Evolutionary conservation across 2,329 filamentous ascomycete genomes (phyloP).

Genomic region (Epichloe sp.): DNA sequence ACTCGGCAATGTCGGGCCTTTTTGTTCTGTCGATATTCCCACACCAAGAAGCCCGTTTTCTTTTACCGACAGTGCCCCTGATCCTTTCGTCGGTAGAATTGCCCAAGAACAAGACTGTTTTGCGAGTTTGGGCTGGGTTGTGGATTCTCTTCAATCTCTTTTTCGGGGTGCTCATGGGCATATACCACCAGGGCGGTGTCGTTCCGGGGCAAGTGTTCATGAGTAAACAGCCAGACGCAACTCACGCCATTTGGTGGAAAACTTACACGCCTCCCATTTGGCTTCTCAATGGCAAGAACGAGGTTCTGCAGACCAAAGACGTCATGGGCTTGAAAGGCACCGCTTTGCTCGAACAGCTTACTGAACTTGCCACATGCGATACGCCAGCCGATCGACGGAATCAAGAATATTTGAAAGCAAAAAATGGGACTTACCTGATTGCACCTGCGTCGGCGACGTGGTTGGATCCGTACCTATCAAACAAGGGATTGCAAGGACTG

Average conservation of each 20-base stretch:
- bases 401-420: slow-evolving; percentile 44
- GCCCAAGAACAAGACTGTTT: slow-evolving; percentile 37
- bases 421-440: slow-evolving; percentile 55
- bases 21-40: slow-evolving; percentile 59
- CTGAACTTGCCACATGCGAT: slow-evolving; percentile 48
- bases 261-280: slow-evolving; percentile 73
- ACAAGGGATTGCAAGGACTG: slow-evolving; percentile 46
- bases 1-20: slow-evolving; percentile 61
- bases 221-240: slow-evolving; percentile 54
- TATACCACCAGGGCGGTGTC: slow-evolving; percentile 69
- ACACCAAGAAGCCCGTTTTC: slow-evolving; percentile 69
- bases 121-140: slow-evolving; percentile 40
- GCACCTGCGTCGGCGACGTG: slow-evolving; percentile 60
- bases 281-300: slow-evolving; percentile 65
- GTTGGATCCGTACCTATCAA: slow-evolving; percentile 48
- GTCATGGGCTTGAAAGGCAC: slow-evolving; percentile 59
- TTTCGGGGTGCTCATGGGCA: slow-evolving; percentile 62
- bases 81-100: slow-evolving; percentile 60
- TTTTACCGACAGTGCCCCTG: slow-evolving; percentile 64
- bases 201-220: slow-evolving; percentile 65
- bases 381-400: slow-evolving; percentile 41
- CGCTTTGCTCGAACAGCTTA: slow-evolving; percentile 45
- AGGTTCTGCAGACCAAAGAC: slow-evolving; percentile 56
- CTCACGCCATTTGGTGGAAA: slow-evolving; percentile 71
- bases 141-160: slow-evolving; percentile 61